Conservation (phyloP, 2,329 filamentous ascomycete species). For the Fusarium falciforme region DNA sequence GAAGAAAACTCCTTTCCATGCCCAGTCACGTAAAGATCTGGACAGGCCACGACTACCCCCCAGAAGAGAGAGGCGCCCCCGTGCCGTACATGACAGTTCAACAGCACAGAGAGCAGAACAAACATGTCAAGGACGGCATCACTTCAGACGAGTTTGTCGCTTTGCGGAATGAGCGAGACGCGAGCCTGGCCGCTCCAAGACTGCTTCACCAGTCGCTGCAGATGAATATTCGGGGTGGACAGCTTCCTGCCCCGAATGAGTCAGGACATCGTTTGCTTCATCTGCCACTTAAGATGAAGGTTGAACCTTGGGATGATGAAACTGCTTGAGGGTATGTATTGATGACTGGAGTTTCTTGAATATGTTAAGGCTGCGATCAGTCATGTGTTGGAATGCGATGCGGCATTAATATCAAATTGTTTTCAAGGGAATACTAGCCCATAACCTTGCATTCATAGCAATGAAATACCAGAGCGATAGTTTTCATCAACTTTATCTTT, state of each 20-base stretch:
- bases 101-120: conserved; percentile 60
- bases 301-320: not conserved
- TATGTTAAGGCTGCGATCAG: not conserved
- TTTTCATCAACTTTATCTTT: not conserved
- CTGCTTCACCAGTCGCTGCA: conserved; percentile 64
- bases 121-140: conserved; percentile 58
- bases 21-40: conserved; percentile 60
- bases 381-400: not conserved
- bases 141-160: conserved; percentile 58
- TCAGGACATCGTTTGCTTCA: conserved; percentile 50
- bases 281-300: conserved; percentile 45
- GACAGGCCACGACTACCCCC: conserved; percentile 66
- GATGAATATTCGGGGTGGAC: conserved; percentile 63
- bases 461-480: not conserved
- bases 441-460: not conserved
- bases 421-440: not conserved
- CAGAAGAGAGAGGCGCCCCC: conserved; percentile 48
- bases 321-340: not conserved
- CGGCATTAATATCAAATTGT: not conserved
- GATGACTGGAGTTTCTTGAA: not conserved
- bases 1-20: conserved; percentile 54
- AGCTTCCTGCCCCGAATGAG: conserved; percentile 50
- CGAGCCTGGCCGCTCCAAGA: conserved; percentile 55
- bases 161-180: conserved; percentile 57
- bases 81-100: conserved; percentile 57